Percentiles rank a stretch among this genome's conserved stretches.
These are phyloP conservation scores for Trapa incisa DNA, from an alignment of 345 rosid species.

Conservation along the genomic window DNA sequence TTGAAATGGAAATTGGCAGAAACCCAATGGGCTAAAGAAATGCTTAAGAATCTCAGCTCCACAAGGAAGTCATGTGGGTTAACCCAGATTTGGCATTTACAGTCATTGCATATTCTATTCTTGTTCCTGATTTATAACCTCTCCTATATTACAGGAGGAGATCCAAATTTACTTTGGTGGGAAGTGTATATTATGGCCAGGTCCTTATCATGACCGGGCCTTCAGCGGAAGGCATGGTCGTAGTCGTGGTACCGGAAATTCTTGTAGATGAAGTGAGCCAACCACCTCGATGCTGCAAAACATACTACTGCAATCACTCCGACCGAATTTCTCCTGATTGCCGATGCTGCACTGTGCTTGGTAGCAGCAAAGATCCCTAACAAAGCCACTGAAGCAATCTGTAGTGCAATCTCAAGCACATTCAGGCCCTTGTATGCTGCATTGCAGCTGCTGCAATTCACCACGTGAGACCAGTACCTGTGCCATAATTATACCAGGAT, in stretches of 20 bases:
- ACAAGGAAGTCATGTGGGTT: too few relatives aligned
- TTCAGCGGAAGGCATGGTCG: conserved; percentile 52
- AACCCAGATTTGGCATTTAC: too few relatives aligned
- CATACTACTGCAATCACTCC: conserved; percentile 36
- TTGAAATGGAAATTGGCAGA: too few relatives aligned
- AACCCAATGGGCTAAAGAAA: too few relatives aligned
- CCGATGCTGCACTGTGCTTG: conserved; percentile 31
- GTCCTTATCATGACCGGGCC: background rate
- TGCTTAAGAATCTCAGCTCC: too few relatives aligned
- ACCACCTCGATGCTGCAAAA: conserved; percentile 64
- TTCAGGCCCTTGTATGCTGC: conserved; percentile 48
- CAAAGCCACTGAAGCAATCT: conserved; percentile 35
- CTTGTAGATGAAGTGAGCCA: conserved; percentile 60
- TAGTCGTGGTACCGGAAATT: conserved; percentile 67
- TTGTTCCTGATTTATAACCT: too few relatives aligned
- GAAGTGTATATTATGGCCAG: background rate
- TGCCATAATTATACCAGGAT: background rate
- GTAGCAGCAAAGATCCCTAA: conserved; percentile 46
- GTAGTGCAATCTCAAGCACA: conserved; percentile 42
- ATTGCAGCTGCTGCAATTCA: conserved; percentile 69
- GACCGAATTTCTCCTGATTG: conserved; percentile 26
- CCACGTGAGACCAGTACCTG: conserved; percentile 84
- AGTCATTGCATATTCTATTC: too few relatives aligned
- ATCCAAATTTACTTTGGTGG: too few relatives aligned
- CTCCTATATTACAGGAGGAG: too few relatives aligned